Percentiles rank a stretch among this genome's conserved stretches.
These are phyloP conservation scores for Pyracantha coccinea DNA, from an alignment of 331 rosid species.

Conservation along the genomic window DNA sequence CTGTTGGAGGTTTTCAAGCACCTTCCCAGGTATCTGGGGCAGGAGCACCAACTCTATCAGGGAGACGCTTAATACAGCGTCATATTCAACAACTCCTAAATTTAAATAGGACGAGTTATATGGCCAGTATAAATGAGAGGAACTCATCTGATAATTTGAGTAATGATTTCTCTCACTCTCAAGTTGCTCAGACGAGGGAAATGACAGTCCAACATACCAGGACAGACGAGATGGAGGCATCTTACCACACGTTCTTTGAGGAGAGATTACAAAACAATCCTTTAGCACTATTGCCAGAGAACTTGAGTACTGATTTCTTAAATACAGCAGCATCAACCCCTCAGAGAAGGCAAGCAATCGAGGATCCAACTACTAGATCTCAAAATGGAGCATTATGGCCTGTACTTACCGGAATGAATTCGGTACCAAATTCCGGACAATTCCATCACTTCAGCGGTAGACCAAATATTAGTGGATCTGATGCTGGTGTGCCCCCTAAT, in stretches of 20 bases:
- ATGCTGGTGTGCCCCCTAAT: constrained; percentile 17
- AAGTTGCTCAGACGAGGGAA: constrained; percentile 46
- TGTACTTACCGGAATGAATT: constrained; percentile 35
- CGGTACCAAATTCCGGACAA: constrained; percentile 33
- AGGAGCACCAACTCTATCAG: constrained; percentile 72
- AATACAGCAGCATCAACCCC: constrained; percentile 26
- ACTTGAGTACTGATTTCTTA: constrained; percentile 17
- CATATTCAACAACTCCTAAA: constrained; percentile 61
- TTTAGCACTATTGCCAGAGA: constrained; percentile 35
- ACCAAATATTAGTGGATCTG: constrained; percentile 33
- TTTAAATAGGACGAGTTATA: constrained; percentile 30
- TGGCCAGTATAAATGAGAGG: constrained; percentile 34
- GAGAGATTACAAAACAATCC: constrained; percentile 49
- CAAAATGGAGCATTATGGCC: constrained; percentile 37
- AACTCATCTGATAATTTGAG: constrained; percentile 29
- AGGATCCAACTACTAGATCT: constrained; percentile 31
- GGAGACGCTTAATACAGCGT: constrained; percentile 67
- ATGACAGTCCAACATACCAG: constrained; percentile 23
- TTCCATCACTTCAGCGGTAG: constrained; percentile 38
- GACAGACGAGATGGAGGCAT: constrained; percentile 37
- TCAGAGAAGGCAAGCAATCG: constrained; percentile 38
- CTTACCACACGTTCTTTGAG: constrained; percentile 45
- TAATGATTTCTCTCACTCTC: constrained; percentile 27
- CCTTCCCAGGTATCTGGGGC: constrained; percentile 51
- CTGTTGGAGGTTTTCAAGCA: constrained; percentile 40